Evolutionary conservation across 345 rosid genomes (phyloP).

Genomic region (Turritis glabra): DNA sequence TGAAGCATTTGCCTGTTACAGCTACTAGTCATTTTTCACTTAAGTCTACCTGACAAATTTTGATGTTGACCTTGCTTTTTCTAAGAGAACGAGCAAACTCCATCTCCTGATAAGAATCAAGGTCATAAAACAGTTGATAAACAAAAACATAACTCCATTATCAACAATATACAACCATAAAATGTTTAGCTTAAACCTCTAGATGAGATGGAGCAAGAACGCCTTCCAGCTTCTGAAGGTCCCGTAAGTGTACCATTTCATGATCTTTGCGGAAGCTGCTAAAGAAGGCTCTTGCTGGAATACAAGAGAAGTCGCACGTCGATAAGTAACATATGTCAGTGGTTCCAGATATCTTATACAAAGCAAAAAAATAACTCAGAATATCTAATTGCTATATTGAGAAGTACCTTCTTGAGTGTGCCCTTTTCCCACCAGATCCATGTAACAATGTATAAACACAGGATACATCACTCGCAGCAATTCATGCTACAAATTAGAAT

Average conservation of each 20-base stretch:
- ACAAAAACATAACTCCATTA: neutral
- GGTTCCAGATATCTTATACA: neutral
- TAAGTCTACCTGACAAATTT: conserved; percentile 76
- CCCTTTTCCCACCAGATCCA: conserved; percentile 88
- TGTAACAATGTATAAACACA: conserved; percentile 84
- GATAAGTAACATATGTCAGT: conserved; percentile 5
- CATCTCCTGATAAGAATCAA: conserved; percentile 67
- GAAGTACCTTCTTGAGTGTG: conserved; percentile 74
- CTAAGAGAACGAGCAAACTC: conserved; percentile 91
- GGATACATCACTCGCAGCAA: conserved; percentile 97
- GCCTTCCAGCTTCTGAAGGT: conserved; percentile 94
- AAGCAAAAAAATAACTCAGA: neutral
- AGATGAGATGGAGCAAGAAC: conserved; percentile 91
- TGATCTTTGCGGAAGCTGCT: conserved; percentile 85
- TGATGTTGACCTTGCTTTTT: conserved; percentile 83
- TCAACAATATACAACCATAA: neutral
- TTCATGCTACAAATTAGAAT: conserved; percentile 70
- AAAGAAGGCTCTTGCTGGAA: conserved; percentile 72
- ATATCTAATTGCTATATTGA: neutral
- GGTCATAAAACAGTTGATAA: conserved; percentile 8
- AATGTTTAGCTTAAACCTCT: conserved; percentile 54
- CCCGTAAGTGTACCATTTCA: conserved; percentile 77
- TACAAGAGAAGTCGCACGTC: too few species aligned
- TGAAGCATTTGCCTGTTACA: neutral
- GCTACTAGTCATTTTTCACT: conserved; percentile 1